A percentile compares a stretch with the other conserved stretches of the same genome.
Conservation (phyloP, 2,329 filamentous ascomycete species). For the Diaporthe citri region DNA sequence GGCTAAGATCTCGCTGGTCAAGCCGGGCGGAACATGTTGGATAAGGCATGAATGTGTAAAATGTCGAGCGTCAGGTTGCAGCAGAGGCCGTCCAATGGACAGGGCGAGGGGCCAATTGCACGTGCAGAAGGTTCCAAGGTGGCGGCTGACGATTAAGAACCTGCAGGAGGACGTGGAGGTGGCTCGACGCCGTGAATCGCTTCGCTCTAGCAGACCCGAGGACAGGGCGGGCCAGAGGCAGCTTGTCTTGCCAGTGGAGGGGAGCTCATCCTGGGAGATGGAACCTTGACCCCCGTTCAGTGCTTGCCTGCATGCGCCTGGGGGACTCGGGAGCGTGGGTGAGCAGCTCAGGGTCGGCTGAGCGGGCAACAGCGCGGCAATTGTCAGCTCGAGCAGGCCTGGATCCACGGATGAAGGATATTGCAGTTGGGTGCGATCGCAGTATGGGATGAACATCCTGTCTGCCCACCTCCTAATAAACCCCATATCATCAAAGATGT, state of each 20-base stretch:
- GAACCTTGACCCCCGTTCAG: conserved; percentile 16
- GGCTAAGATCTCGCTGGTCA: conserved; percentile 33
- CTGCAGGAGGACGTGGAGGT: conserved; percentile 24
- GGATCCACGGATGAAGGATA: neutral
- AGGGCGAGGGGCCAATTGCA: conserved; percentile 14
- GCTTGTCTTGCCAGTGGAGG: neutral
- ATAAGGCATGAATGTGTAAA: conserved; percentile 37
- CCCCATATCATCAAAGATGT: neutral
- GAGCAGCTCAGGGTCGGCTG: conserved; percentile 9
- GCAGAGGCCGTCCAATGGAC: conserved; percentile 33
- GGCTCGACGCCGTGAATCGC: conserved; percentile 11
- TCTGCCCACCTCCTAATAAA: neutral
- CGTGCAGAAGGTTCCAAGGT: conserved; percentile 33
- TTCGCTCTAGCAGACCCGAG: neutral
- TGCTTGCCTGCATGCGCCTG: conserved; percentile 3
- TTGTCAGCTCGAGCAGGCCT: neutral
- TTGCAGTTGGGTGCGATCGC: neutral
- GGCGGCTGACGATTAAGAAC: conserved; percentile 29
- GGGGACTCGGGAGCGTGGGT: neutral
- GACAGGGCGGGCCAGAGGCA: neutral
- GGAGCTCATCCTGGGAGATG: conserved; percentile 6
- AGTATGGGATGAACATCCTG: conserved; percentile 2
- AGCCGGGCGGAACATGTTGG: neutral
- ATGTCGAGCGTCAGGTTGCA: conserved; percentile 38
- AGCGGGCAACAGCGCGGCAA: neutral